Evolutionary conservation across 257 asterid species (phyloP).

Genomic region (Osmanthus fragrans): DNA sequence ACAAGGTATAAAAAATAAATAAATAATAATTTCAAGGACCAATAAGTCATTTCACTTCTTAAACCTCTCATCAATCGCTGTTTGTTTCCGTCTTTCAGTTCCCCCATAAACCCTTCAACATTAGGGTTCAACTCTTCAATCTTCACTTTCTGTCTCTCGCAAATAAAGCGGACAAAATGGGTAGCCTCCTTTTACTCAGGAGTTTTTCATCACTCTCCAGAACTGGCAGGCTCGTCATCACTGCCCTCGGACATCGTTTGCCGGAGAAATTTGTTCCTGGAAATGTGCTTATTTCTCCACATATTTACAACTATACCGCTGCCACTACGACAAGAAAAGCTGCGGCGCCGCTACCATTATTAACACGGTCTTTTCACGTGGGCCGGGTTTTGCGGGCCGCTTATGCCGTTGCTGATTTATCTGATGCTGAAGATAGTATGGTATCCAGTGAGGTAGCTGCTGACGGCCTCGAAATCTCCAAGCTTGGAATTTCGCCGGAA

Average conservation of each 20-base stretch:
- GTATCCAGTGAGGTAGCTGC: conserved; percentile 37
- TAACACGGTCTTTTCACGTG: conserved; percentile 48
- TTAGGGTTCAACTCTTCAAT: not conserved
- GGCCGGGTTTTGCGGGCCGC: conserved; percentile 44
- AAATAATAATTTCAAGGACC: too few species aligned
- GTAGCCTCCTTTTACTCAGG: conserved; percentile 50
- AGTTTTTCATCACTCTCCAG: conserved; percentile 35
- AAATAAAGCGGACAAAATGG: conserved; percentile 26
- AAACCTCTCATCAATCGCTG: too few species aligned
- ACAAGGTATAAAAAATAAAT: too few species aligned
- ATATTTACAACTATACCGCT: conserved; percentile 22
- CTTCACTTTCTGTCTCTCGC: not conserved
- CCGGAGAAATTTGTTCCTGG: conserved; percentile 28
- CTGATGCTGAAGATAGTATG: conserved; percentile 48
- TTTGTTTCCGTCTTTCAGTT: too few species aligned
- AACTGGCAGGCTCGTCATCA: conserved; percentile 34
- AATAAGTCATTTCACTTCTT: too few species aligned
- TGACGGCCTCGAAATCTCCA: conserved; percentile 85
- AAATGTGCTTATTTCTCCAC: conserved; percentile 10
- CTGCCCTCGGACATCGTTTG: conserved; percentile 46
- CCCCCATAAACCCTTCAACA: not conserved
- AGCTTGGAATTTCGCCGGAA: conserved; percentile 71
- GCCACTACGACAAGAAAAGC: conserved; percentile 8
- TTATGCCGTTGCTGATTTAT: conserved; percentile 58
- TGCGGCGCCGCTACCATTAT: not conserved